These are phyloP conservation scores for Fusarium sp. DNA, from an alignment of 2,329 filamentous ascomycete genomes.

Conservation along the genomic window DNA sequence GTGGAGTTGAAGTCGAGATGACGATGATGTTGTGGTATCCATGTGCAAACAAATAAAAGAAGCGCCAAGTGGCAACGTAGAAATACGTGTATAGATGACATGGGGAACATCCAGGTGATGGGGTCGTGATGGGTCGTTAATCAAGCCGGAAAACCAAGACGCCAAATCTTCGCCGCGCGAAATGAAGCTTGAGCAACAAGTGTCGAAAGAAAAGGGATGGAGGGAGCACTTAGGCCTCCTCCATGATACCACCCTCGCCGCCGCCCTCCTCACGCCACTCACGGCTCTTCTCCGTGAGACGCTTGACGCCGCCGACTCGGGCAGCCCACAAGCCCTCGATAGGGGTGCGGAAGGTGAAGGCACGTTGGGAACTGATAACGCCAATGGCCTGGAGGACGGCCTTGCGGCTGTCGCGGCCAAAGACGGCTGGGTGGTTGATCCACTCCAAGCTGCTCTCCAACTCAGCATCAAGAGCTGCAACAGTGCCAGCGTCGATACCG, in stretches of 20 bases:
- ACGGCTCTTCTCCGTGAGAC: slow-evolving; percentile 82
- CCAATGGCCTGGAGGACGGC: slow-evolving; percentile 96
- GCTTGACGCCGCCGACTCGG: slow-evolving; percentile 82
- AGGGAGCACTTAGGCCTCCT: slow-evolving; percentile 60
- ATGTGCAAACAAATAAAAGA: slow-evolving; percentile 34
- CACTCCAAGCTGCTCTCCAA: slow-evolving; percentile 92
- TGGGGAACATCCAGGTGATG: slow-evolving; percentile 35
- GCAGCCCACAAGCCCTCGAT: slow-evolving; percentile 91
- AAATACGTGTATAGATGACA: slow-evolving; percentile 32
- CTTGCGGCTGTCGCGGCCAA: slow-evolving; percentile 92
- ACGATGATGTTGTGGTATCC: slow-evolving; percentile 26
- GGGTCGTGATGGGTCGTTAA: slow-evolving; percentile 42
- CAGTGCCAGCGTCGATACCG: slow-evolving; percentile 85
- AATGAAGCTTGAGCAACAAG: slow-evolving; percentile 25
- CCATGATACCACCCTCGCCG: slow-evolving; percentile 73
- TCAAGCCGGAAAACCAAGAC: slow-evolving; percentile 33
- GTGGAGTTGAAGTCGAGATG: slow-evolving; percentile 11
- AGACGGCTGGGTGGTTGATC: slow-evolving; percentile 97
- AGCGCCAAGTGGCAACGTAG: slow-evolving; percentile 15
- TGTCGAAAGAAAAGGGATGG: slow-evolving; percentile 9
- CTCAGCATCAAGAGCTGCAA: slow-evolving; percentile 89
- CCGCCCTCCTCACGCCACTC: slow-evolving; percentile 92
- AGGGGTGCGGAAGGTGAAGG: slow-evolving; percentile 91
- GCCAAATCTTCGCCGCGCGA: slow-evolving; percentile 32
- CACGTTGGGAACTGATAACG: slow-evolving; percentile 93